Percentiles rank a stretch among this genome's conserved stretches.
Evolutionary conservation across 305 asterid species (phyloP).

Genomic region (Fraxinus paxiana): DNA sequence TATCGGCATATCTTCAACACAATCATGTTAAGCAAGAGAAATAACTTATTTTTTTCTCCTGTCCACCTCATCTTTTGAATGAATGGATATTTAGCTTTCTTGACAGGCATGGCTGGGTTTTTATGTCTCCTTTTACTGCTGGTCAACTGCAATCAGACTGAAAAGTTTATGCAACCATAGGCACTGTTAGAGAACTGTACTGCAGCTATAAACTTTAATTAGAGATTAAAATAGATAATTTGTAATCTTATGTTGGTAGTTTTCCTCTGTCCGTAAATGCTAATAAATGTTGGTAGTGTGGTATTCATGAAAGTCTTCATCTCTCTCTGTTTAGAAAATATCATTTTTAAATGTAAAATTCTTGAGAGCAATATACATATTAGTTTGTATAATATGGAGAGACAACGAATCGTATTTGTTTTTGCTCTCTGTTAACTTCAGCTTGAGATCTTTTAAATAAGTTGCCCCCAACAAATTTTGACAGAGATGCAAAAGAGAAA

Average conservation of each 20-base stretch:
- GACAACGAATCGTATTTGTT: neutral
- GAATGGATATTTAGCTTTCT: neutral
- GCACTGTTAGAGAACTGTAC: neutral
- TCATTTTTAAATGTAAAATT: neutral
- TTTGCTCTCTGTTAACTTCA: neutral
- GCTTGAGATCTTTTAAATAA: neutral
- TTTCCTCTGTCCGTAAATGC: neutral
- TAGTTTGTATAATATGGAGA: neutral
- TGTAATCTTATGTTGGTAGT: neutral
- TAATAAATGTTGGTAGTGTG: neutral
- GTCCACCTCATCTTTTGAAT: neutral
- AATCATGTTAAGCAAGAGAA: neutral
- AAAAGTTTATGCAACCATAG: neutral
- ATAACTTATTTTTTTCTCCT: neutral
- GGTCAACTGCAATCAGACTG: neutral
- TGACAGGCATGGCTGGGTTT: neutral
- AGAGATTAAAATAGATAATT: neutral
- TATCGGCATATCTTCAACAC: neutral
- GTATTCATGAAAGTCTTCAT: neutral
- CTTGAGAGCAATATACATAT: neutral
- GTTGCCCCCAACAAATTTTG: neutral
- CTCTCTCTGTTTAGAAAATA: neutral
- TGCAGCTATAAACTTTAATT: neutral
- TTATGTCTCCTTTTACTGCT: neutral
- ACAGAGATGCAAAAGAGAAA: neutral